Evolutionary conservation across 2,329 filamentous ascomycete species (phyloP), one percentile per base, ranked within the genome.

Genomic region (Graphiopsis chlorocephala): DNA sequence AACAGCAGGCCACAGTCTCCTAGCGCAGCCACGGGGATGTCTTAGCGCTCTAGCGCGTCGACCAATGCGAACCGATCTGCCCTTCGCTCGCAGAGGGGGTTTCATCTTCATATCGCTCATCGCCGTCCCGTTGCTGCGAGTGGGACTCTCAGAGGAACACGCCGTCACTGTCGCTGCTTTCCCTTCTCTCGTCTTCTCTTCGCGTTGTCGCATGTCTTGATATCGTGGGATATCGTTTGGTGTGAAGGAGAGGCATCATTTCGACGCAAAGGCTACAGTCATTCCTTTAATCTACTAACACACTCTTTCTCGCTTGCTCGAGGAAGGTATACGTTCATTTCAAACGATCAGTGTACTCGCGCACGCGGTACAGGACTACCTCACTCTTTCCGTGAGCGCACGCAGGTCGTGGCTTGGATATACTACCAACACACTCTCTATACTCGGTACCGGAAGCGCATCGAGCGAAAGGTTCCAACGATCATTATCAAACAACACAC

Each of bases 361-460:
- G 50, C 50, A 52, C 15, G 29, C 47, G 31, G 38, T 23, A 48
- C 42, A 45, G n/a, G 48, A 62, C 33, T 23, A 31, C 58, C n/a
- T 50, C 59, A 62, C 48, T 62, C 60, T 35, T 35, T 61, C 25
- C 25, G 31, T 53, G 31, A 53, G 48, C 60, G 48, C 60, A 62
- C 60, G 60, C 60, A 62, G 60, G 60, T 53, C 60, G 60, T 62
- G 60, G 60, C 60, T 62, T n/a, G 60, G 23, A 62, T 23, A 28
- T 31, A 48, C 33, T 42, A 55, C 17, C 48, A 42, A 23, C 45
- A 52, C 38, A 26, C 58, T 52, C 28, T 61, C 58, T 61, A 45
- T 58, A 35, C 6, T 23, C 12, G 29, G 28, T 23, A 56, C 29
- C 26, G 15, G 26, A 15, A 53, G 50, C 25, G 48, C 48, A 26